These are phyloP conservation scores for Camelina laxa DNA, from an alignment of 345 rosid genomes.

Conservation along the genomic window DNA sequence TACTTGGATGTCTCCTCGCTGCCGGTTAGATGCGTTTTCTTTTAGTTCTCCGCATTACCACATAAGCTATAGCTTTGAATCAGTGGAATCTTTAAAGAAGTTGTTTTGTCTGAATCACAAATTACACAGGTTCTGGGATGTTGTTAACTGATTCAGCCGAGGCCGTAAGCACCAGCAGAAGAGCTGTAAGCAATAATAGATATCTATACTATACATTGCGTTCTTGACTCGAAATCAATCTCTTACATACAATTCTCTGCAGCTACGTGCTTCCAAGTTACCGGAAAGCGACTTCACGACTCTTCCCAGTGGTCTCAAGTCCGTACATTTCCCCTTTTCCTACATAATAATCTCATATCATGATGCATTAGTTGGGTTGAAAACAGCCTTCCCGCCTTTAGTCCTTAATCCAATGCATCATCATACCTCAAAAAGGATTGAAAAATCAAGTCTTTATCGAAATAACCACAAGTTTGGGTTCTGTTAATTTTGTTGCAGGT, in stretches of 20 bases:
- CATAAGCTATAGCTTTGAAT: conserved; percentile 15
- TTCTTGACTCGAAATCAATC: conserved; percentile 7
- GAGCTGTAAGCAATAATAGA: conserved; percentile 74
- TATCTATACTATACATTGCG: not conserved
- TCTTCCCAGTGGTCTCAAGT: conserved; percentile 91
- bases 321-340: conserved; percentile 41
- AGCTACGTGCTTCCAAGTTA: conserved; percentile 85
- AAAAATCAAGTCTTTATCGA: conserved; percentile 3
- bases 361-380: conserved; percentile 13
- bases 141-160: conserved; percentile 59
- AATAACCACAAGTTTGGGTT: conserved; percentile 9
- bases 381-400: not conserved
- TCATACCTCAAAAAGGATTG: not conserved
- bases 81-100: not conserved
- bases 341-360: not conserved
- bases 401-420: not conserved
- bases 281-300: conserved; percentile 83
- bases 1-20: conserved; percentile 62
- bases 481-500: conserved; percentile 55
- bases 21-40: conserved; percentile 48
- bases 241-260: conserved; percentile 43
- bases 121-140: conserved; percentile 56
- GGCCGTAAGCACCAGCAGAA: conserved; percentile 92
- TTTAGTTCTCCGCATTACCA: not conserved
- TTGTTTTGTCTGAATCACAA: conserved; percentile 22